These are phyloP conservation scores for Xerocomellus chrysenteron DNA, from an alignment of 768 basidiomycete genomes.

Conservation along the genomic window DNA sequence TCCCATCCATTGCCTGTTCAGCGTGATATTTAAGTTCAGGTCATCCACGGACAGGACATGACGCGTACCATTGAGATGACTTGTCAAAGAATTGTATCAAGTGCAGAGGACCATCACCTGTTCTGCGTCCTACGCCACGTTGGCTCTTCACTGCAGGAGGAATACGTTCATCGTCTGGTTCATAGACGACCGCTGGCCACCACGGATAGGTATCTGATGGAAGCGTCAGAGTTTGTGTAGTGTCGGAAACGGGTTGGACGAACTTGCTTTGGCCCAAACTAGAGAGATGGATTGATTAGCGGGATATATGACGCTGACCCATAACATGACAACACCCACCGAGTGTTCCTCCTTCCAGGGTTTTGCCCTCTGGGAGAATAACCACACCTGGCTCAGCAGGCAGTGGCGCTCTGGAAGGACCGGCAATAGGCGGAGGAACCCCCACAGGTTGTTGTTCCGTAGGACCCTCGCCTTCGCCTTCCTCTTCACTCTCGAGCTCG, in stretches of 20 bases:
- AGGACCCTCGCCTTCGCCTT: conserved; percentile 9
- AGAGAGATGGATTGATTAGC: background rate
- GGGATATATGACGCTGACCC: background rate
- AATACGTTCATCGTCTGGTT: conserved; percentile 57
- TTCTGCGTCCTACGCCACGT: conserved; percentile 31
- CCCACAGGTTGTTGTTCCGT: conserved; percentile 8
- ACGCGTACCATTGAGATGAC: conserved; percentile 55
- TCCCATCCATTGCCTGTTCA: conserved; percentile 60
- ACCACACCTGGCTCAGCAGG: conserved; percentile 32
- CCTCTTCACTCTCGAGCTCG: conserved; percentile 38
- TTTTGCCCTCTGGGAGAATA: conserved; percentile 35
- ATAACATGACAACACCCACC: conserved; percentile 42
- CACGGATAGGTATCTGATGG: conserved; percentile 72
- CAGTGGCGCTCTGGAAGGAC: conserved; percentile 6
- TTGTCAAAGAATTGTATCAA: conserved; percentile 84
- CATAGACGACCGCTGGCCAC: conserved; percentile 83
- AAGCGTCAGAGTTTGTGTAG: conserved; percentile 4
- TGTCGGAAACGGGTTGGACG: conserved; percentile 14
- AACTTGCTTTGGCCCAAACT: conserved; percentile 88
- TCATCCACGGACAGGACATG: background rate
- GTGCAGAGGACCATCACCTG: conserved; percentile 46
- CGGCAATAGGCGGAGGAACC: background rate
- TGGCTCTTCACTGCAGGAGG: conserved; percentile 40
- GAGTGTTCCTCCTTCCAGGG: conserved; percentile 57
- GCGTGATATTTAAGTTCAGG: background rate